Conservation (phyloP, 2,329 filamentous ascomycete genomes). For the Trichoderma sp. region DNA sequence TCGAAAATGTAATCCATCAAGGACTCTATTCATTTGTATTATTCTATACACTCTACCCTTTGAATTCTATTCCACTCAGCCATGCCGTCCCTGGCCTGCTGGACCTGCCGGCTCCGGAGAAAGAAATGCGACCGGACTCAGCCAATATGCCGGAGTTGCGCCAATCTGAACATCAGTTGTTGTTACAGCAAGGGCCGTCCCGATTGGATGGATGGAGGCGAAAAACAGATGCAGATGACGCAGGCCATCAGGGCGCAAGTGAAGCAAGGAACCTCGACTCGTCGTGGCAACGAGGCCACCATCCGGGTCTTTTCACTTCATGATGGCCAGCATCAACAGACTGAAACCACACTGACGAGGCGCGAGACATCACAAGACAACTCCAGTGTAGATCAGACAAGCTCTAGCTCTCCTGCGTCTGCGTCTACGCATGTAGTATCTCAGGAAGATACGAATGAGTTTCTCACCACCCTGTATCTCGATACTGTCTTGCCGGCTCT, state of each 20-base stretch:
- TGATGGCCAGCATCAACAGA: neutral
- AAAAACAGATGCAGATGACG: slow-evolving; percentile 28
- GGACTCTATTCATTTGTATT: neutral
- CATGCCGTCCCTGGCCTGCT: slow-evolving; percentile 34
- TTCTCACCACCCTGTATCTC: slow-evolving; percentile 28
- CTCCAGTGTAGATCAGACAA: neutral
- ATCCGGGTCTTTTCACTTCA: neutral
- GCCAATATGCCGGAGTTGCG: slow-evolving; percentile 45
- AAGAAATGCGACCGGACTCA: slow-evolving; percentile 51
- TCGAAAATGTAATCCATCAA: neutral
- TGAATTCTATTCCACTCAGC: neutral
- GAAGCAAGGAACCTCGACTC: slow-evolving; percentile 26
- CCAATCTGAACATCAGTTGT: slow-evolving; percentile 48
- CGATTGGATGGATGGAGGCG: slow-evolving; percentile 46
- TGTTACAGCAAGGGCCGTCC: slow-evolving; percentile 44
- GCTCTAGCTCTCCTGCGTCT: neutral
- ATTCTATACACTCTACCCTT: neutral
- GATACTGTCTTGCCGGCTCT: slow-evolving; percentile 48
- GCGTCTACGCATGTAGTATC: neutral
- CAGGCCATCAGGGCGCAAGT: slow-evolving; percentile 27
- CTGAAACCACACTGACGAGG: neutral
- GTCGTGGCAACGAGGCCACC: slow-evolving; percentile 32
- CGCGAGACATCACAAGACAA: neutral
- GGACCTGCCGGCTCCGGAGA: slow-evolving; percentile 54
- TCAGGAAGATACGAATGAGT: neutral